Evolutionary conservation across 371 early-diverging fungal species (phyloP).

Genomic region (Aphelidium insulamus): DNA sequence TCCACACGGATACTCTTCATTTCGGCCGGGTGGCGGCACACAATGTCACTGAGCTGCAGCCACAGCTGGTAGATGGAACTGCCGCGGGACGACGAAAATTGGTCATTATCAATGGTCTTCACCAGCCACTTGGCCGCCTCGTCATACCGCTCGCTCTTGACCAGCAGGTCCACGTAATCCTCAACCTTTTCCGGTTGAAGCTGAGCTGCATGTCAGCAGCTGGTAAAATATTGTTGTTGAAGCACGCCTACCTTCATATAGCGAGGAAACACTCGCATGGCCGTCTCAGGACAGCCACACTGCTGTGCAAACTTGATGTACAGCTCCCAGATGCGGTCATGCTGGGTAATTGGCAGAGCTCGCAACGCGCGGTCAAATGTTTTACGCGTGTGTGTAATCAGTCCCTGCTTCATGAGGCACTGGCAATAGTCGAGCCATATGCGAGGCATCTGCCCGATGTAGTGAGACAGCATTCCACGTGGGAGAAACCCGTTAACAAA

Average conservation of each 20-base stretch:
- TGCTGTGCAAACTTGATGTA: conserved; percentile 57
- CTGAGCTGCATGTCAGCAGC: conserved; percentile 3
- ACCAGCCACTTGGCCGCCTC: conserved; percentile 65
- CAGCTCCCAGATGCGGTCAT: conserved; percentile 62
- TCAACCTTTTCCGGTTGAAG: conserved; percentile 45
- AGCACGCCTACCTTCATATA: conserved; percentile 40
- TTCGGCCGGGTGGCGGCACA: conserved; percentile 46
- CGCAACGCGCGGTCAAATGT: conserved; percentile 76
- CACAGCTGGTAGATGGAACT: conserved; percentile 64
- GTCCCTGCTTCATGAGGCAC: conserved; percentile 43
- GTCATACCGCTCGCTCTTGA: conserved; percentile 41
- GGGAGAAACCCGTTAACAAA: conserved; percentile 7
- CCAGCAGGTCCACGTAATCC: conserved; percentile 44
- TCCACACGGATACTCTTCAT: conserved; percentile 45
- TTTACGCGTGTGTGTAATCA: conserved; percentile 46
- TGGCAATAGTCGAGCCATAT: conserved; percentile 54
- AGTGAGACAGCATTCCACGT: conserved; percentile 11
- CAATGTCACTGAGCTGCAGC: conserved; percentile 63
- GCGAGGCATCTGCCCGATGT: conserved; percentile 56
- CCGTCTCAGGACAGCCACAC: conserved; percentile 63
- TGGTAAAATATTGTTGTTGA: neutral
- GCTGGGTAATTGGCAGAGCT: conserved; percentile 82
- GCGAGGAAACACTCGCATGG: conserved; percentile 49
- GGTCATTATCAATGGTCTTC: conserved; percentile 37
- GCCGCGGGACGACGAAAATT: conserved; percentile 39